phyloP scores from a whole-genome alignment of 345 rosid genomes.

The Boechera divaricarpa region DNA sequence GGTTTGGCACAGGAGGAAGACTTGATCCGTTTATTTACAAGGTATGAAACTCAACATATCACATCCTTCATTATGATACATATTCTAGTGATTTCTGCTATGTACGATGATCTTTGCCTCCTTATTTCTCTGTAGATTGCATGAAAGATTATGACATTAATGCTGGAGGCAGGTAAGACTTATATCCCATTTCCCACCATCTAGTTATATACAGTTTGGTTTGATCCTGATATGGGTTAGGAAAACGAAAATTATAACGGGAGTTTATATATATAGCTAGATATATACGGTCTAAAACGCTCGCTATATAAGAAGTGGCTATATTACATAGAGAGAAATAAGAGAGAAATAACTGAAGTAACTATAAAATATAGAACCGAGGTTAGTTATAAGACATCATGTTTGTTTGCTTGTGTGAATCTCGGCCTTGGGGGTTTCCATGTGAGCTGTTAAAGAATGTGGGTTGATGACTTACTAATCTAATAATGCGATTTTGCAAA shows the following conservation, averaged over 20 bases:
- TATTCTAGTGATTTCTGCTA: neutral
- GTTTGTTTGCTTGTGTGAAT: slow-evolving; percentile 21
- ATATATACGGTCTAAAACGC: slow-evolving; percentile 29
- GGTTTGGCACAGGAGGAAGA: slow-evolving; percentile 85
- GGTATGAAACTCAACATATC: slow-evolving; percentile 50
- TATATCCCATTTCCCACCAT: slow-evolving; percentile 25
- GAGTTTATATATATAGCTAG: slow-evolving; percentile 14
- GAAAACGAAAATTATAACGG: slow-evolving; percentile 2
- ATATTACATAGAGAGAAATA: neutral
- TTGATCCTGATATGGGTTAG: slow-evolving; percentile 17
- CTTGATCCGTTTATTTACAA: slow-evolving; percentile 77
- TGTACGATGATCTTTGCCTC: slow-evolving; percentile 13
- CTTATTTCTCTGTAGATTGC: slow-evolving; percentile 34
- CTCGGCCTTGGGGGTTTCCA: neutral
- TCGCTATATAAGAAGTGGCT: slow-evolving; percentile 7
- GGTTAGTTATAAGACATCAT: slow-evolving; percentile 14
- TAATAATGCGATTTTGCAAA: neutral
- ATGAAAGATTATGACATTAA: slow-evolving; percentile 18
- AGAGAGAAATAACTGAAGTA: neutral
- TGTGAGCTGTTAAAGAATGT: neutral
- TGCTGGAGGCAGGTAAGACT: slow-evolving; percentile 38
- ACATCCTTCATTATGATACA: neutral
- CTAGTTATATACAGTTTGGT: slow-evolving; percentile 7
- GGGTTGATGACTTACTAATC: neutral
- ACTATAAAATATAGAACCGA: slow-evolving; percentile 11